Evolutionary conservation across 257 asterid genomes (phyloP).

Genomic region (Plectranthus barbatus): DNA sequence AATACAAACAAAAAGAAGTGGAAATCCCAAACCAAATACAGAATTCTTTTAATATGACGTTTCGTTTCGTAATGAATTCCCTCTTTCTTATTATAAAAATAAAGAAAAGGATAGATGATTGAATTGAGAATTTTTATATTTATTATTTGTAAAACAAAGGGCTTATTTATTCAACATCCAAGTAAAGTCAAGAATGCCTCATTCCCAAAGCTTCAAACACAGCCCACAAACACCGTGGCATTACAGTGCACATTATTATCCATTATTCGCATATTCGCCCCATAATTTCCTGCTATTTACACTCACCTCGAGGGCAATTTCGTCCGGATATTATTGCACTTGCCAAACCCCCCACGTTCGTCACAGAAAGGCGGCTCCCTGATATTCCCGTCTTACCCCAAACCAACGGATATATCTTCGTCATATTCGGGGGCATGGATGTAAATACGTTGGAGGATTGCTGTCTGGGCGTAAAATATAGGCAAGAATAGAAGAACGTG

Average conservation of each 20-base stretch:
- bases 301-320: constrained; percentile 34
- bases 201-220: constrained; percentile 32
- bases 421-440: constrained; percentile 5
- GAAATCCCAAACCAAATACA: too few relatives aligned
- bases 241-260: constrained; percentile 22
- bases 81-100: too few relatives aligned
- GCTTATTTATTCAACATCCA: too few relatives aligned
- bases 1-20: too few relatives aligned
- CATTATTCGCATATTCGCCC: constrained; percentile 12
- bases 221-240: constrained; percentile 56
- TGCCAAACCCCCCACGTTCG: constrained; percentile 39
- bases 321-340: constrained; percentile 24
- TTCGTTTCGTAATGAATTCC: too few relatives aligned
- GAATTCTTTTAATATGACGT: too few relatives aligned
- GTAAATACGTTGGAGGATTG: constrained; percentile 19
- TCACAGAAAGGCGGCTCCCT: constrained; percentile 44
- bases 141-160: too few relatives aligned
- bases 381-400: constrained; percentile 33
- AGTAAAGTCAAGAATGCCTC: constrained; percentile 22
- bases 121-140: too few relatives aligned
- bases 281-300: neutral
- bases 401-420: constrained; percentile 19
- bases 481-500: constrained; percentile 49
- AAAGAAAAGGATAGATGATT: too few relatives aligned
- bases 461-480: constrained; percentile 36